These are phyloP conservation scores for Daedaleopsis nitida DNA, from an alignment of 768 basidiomycete genomes.

Conservation along the genomic window DNA sequence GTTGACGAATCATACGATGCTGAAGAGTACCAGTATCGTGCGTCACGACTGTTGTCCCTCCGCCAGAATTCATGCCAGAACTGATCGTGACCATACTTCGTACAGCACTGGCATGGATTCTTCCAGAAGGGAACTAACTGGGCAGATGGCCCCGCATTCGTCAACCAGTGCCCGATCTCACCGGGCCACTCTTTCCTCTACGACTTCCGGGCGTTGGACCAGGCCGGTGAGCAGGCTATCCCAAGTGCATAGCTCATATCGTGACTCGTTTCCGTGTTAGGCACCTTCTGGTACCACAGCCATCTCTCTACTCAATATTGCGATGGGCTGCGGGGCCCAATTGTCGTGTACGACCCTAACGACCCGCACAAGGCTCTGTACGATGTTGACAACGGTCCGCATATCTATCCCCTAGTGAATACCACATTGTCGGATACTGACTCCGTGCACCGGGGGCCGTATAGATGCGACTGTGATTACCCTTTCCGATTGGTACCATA, in stretches of 20 bases:
- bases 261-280: not conserved
- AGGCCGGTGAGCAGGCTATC: constrained; percentile 18
- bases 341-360: constrained; percentile 39
- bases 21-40: constrained; percentile 14
- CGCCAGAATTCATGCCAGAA: not conserved
- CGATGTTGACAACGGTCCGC: constrained; percentile 48
- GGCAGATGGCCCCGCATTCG: constrained; percentile 48
- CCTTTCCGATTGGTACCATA: constrained; percentile 43
- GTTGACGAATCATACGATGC: constrained; percentile 14
- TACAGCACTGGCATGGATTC: constrained; percentile 46
- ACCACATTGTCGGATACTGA: not conserved
- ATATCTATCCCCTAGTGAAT: not conserved
- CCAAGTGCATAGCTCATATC: not conserved
- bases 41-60: not conserved
- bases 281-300: constrained; percentile 51
- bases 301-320: constrained; percentile 55
- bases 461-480: constrained; percentile 45
- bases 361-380: constrained; percentile 45
- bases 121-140: constrained; percentile 43
- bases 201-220: constrained; percentile 29
- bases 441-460: not conserved
- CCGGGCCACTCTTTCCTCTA: constrained; percentile 42
- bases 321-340: constrained; percentile 52
- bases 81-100: not conserved
- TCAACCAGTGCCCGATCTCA: constrained; percentile 38